These are phyloP conservation scores for Sporothrix phasma DNA, from an alignment of 2,329 filamentous ascomycete species.

Conservation along the genomic window DNA sequence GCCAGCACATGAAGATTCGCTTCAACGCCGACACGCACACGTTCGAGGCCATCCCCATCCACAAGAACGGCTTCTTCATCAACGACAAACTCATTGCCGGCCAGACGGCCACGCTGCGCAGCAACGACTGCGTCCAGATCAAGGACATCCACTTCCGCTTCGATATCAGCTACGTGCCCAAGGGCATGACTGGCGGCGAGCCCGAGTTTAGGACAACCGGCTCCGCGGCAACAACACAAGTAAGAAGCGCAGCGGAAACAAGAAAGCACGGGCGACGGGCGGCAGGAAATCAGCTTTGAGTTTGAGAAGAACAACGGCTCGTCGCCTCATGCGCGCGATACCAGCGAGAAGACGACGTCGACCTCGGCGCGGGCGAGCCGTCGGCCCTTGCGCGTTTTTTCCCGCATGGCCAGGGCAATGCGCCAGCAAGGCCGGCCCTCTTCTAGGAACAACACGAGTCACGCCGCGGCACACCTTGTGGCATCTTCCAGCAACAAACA, in stretches of 20 bases:
- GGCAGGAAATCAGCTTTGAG: slow-evolving; percentile 63
- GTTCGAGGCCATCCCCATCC: slow-evolving; percentile 54
- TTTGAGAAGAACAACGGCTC: slow-evolving; percentile 55
- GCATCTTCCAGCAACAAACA: no score
- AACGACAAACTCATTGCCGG: slow-evolving; percentile 50
- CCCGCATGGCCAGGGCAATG: not conserved
- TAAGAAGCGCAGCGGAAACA: not conserved
- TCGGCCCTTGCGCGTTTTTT: not conserved
- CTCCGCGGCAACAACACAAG: not conserved
- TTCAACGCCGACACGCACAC: slow-evolving; percentile 54
- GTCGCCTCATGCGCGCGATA: slow-evolving; percentile 35
- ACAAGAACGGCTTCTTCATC: slow-evolving; percentile 60
- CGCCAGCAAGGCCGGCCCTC: not conserved
- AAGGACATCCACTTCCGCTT: slow-evolving; percentile 61
- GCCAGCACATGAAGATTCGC: slow-evolving; percentile 61
- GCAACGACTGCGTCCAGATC: slow-evolving; percentile 60
- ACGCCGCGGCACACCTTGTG: no score
- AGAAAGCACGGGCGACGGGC: slow-evolving; percentile 24
- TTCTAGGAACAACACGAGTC: no score
- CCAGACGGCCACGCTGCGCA: slow-evolving; percentile 47
- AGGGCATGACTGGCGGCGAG: slow-evolving; percentile 49
- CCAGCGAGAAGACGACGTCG: slow-evolving; percentile 35
- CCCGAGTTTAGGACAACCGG: slow-evolving; percentile 18
- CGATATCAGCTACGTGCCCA: slow-evolving; percentile 53
- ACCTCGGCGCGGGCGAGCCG: slow-evolving; percentile 10